Evolutionary conservation across 1,284 basidiomycete species (phyloP).

Genomic region (Ustilago trichophora): DNA sequence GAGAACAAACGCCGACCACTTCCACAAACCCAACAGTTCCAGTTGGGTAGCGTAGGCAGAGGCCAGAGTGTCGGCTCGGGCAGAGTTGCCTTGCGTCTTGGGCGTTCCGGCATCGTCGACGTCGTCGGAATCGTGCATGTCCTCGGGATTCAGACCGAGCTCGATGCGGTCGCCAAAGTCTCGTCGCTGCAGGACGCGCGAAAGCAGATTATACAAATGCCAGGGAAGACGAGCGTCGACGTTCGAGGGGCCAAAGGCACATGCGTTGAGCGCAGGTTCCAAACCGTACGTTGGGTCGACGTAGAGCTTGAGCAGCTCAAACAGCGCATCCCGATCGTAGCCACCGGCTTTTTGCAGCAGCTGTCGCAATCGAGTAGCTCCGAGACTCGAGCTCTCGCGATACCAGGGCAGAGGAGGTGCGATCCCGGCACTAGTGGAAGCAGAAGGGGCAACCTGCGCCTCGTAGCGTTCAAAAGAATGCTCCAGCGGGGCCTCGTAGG

Average conservation of each 20-base stretch:
- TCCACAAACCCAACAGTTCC: slow-evolving; percentile 81
- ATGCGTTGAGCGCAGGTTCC: slow-evolving; percentile 72
- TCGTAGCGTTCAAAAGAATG: slow-evolving; percentile 79
- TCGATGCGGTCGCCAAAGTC: slow-evolving; percentile 82
- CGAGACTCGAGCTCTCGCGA: slow-evolving; percentile 57
- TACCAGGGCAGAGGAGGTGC: slow-evolving; percentile 65
- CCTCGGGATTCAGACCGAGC: slow-evolving; percentile 60
- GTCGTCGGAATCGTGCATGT: slow-evolving; percentile 59
- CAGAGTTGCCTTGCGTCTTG: slow-evolving; percentile 63
- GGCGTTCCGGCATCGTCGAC: slow-evolving; percentile 33
- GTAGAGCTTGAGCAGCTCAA: slow-evolving; percentile 81
- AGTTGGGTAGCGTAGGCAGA: slow-evolving; percentile 87
- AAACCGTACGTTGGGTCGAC: slow-evolving; percentile 71
- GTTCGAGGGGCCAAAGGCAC: slow-evolving; percentile 79
- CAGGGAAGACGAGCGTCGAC: slow-evolving; percentile 85
- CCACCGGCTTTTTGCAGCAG: slow-evolving; percentile 39
- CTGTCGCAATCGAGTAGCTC: slow-evolving; percentile 47
- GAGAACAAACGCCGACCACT: slow-evolving; percentile 87
- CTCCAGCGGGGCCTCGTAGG: slow-evolving; percentile 77
- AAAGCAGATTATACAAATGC: slow-evolving; percentile 90
- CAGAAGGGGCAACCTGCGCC: slow-evolving; percentile 53
- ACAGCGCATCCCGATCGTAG: slow-evolving; percentile 75
- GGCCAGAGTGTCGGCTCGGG: slow-evolving; percentile 82
- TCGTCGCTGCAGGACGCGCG: slow-evolving; percentile 80
- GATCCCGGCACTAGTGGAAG: slow-evolving; percentile 30